Evolutionary conservation across 2,329 filamentous ascomycete species (phyloP).

Genomic region (Cercospora sp.): DNA sequence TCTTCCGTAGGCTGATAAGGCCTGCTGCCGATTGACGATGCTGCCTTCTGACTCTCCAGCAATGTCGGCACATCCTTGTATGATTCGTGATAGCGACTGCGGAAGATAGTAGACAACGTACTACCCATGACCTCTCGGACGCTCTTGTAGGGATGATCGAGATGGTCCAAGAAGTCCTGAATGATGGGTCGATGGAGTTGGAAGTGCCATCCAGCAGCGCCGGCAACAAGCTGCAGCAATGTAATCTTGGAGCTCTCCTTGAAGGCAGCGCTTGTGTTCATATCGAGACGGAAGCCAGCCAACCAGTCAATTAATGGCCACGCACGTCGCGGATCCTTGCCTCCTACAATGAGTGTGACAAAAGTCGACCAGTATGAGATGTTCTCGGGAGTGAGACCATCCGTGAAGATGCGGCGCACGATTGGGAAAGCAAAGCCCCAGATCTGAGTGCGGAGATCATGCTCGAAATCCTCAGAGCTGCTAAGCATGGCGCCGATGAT

Average conservation of each 20-base stretch:
- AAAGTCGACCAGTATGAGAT: conserved; percentile 93
- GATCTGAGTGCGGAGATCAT: conserved; percentile 70
- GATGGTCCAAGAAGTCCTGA: conserved; percentile 82
- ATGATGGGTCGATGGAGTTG: conserved; percentile 84
- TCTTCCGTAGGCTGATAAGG: conserved; percentile 79
- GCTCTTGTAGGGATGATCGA: conserved; percentile 97
- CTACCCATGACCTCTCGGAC: conserved; percentile 93
- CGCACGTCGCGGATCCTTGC: conserved; percentile 83
- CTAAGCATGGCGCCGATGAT: conserved; percentile 84
- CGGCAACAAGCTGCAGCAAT: conserved; percentile 82
- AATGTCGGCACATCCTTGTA: conserved; percentile 77
- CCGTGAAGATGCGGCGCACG: conserved; percentile 80
- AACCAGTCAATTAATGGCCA: conserved; percentile 85
- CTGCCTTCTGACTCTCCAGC: conserved; percentile 73
- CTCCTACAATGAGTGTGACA: conserved; percentile 82
- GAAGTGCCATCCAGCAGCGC: conserved; percentile 94
- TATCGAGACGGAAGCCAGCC: conserved; percentile 83
- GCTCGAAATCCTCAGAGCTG: conserved; percentile 75
- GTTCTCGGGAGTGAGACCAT: conserved; percentile 92
- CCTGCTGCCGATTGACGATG: conserved; percentile 78
- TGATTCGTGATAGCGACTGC: conserved; percentile 90
- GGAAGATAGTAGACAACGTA: conserved; percentile 83
- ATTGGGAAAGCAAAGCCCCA: conserved; percentile 93
- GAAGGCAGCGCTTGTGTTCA: conserved; percentile 94
- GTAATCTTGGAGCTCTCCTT: conserved; percentile 98